phyloP scores from a whole-genome alignment of 345 rosid genomes.

The Citrus mangshanensis region DNA sequence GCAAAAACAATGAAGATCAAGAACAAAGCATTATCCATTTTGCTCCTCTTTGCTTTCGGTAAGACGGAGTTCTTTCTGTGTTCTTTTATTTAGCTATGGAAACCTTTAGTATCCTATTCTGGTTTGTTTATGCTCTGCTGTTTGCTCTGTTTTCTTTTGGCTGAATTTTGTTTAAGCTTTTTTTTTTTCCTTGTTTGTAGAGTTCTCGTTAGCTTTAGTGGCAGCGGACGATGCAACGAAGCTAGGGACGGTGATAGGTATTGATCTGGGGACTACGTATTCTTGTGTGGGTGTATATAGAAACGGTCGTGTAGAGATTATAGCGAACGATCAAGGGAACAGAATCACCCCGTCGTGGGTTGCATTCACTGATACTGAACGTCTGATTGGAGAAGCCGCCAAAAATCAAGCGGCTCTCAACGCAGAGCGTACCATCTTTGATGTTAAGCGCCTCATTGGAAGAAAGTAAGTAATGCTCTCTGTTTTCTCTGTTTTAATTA shows the following conservation, averaged over 20 bases:
- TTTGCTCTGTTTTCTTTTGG: background rate
- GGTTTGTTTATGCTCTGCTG: background rate
- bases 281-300: constrained; percentile 54
- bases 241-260: constrained; percentile 53
- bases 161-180: background rate
- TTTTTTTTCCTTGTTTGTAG: constrained; percentile 9
- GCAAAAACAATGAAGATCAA: constrained; percentile 19
- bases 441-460: constrained; percentile 57
- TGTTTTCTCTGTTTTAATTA: background rate
- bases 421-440: constrained; percentile 47
- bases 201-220: constrained; percentile 19
- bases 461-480: constrained; percentile 26
- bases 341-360: constrained; percentile 72
- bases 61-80: background rate
- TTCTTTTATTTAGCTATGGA: background rate
- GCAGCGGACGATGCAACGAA: constrained; percentile 27
- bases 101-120: background rate
- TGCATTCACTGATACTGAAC: constrained; percentile 60
- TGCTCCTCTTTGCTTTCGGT: constrained; percentile 35
- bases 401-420: constrained; percentile 59
- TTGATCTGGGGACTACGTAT: constrained; percentile 56
- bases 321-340: constrained; percentile 68
- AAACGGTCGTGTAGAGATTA: constrained; percentile 46
- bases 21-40: constrained; percentile 11
- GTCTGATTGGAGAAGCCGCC: constrained; percentile 66